Percentiles rank a stretch among this genome's conserved stretches.
phyloP scores from a whole-genome alignment of 306 rosid genomes.

The Castanopsis chinensis region DNA sequence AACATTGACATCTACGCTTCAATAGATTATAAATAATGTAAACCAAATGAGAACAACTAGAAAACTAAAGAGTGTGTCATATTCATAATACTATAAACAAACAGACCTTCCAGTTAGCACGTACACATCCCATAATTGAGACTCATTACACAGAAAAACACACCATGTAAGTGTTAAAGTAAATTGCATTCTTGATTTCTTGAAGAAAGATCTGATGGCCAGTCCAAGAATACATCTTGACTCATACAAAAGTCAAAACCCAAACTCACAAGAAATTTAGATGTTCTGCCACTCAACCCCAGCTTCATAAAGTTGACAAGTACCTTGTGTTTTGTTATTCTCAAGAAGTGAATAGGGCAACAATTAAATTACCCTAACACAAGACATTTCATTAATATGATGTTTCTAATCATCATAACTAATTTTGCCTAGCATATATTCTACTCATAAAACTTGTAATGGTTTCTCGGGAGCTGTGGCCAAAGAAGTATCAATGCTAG shows the following conservation, averaged over 20 bases:
- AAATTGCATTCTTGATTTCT: background rate
- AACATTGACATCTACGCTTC: background rate
- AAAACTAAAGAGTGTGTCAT: slow-evolving; percentile 2
- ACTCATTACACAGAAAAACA: background rate
- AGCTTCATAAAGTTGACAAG: background rate
- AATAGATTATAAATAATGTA: background rate
- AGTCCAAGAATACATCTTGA: background rate
- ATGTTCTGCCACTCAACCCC: background rate
- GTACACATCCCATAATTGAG: slow-evolving; percentile 4
- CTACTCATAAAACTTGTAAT: too few relatives aligned
- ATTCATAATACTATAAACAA: slow-evolving; percentile 10
- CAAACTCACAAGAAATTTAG: background rate
- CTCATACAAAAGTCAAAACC: background rate
- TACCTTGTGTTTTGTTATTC: background rate
- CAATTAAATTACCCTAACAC: too few relatives aligned
- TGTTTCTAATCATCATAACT: too few relatives aligned
- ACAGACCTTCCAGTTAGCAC: slow-evolving; percentile 64
- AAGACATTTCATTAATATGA: too few relatives aligned
- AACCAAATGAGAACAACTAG: background rate
- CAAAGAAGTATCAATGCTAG: too few relatives aligned
- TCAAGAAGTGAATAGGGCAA: too few relatives aligned
- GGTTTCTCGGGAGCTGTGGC: too few relatives aligned
- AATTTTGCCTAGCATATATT: too few relatives aligned
- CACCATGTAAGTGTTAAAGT: background rate
- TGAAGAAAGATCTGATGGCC: background rate